Conservation (phyloP, 108 stramenopile genomes). For the Cyclostephanos tholiformis region DNA sequence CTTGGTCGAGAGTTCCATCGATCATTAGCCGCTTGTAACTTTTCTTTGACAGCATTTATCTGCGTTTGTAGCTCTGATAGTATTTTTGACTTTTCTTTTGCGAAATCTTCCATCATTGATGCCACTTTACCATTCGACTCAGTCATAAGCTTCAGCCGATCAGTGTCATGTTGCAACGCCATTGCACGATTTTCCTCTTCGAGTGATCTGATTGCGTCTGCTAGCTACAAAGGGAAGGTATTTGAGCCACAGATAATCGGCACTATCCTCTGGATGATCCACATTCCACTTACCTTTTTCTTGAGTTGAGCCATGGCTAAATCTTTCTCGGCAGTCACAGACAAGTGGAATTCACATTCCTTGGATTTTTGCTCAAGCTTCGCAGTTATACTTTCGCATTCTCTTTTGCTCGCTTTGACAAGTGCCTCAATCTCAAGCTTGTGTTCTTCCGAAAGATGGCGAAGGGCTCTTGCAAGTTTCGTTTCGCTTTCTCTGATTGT, state of each 20-base stretch:
- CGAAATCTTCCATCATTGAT: constrained; percentile 20
- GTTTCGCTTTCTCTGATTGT: constrained; percentile 36
- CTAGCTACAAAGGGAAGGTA: background rate
- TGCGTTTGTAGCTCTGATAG: constrained; percentile 10
- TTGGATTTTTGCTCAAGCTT: constrained; percentile 16
- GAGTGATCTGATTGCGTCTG: background rate
- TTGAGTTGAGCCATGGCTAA: constrained; percentile 5
- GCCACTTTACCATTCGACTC: constrained; percentile 33
- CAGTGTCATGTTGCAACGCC: constrained; percentile 21
- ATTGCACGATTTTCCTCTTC: constrained; percentile 26
- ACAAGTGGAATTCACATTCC: constrained; percentile 23
- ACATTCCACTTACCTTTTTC: background rate
- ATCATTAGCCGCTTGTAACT: constrained; percentile 23
- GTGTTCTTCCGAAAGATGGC: constrained; percentile 36
- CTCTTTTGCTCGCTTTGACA: constrained; percentile 7
- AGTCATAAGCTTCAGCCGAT: constrained; percentile 14
- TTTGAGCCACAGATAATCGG: background rate
- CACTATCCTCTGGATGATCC: background rate
- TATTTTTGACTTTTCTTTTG: constrained; percentile 22
- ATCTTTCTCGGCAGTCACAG: constrained; percentile 18
- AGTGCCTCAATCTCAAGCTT: constrained; percentile 19
- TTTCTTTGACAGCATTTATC: constrained; percentile 1
- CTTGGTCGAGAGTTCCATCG: constrained; percentile 19
- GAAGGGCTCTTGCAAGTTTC: constrained; percentile 27
- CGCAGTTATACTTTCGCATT: constrained; percentile 10